A percentile compares a stretch with the other conserved stretches of the same genome.
Evolutionary conservation across 1,284 basidiomycete species (phyloP).

Genomic region (Mycosarcoma mackinlayi): DNA sequence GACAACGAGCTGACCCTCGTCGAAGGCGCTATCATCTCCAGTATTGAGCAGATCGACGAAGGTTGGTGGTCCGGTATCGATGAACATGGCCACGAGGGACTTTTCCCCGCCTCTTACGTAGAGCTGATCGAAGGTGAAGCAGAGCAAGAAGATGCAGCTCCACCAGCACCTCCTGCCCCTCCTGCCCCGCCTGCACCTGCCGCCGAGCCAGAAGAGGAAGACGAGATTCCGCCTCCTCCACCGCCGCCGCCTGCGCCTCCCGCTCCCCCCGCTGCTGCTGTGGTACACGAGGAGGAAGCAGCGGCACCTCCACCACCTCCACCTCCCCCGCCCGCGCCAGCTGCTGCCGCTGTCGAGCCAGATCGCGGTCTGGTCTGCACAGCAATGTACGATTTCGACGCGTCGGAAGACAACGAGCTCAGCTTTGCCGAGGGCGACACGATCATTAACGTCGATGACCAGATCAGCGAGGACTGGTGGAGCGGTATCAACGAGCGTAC

Average conservation of each 20-base stretch:
- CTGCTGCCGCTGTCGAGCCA: constrained; percentile 1
- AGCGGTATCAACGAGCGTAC: constrained; percentile 61
- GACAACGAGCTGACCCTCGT: constrained; percentile 64
- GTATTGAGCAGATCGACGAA: constrained; percentile 64
- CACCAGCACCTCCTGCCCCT: constrained; percentile 41
- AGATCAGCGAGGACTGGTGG: constrained; percentile 68
- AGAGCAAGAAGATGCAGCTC: constrained; percentile 24
- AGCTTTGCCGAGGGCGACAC: constrained; percentile 63
- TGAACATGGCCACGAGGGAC: constrained; percentile 56
- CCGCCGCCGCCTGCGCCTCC: constrained; percentile 56
- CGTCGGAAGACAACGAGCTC: constrained; percentile 66
- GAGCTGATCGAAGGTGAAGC: constrained; percentile 53
- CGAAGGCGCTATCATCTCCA: constrained; percentile 58
- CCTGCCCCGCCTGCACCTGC: constrained; percentile 32
- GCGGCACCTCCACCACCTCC: constrained; percentile 39
- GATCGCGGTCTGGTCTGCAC: constrained; percentile 41
- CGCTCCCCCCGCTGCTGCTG: constrained; percentile 31
- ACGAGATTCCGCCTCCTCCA: constrained; percentile 70
- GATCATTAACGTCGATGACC: constrained; percentile 62
- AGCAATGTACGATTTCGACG: constrained; percentile 67
- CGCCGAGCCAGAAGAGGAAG: constrained; percentile 23
- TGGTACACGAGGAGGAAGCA: constrained; percentile 5
- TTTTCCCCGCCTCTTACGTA: constrained; percentile 66
- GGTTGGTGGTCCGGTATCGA: constrained; percentile 67
- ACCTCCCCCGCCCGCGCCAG: constrained; percentile 11